Percentiles rank a stretch among this genome's conserved stretches.
phyloP scores from a whole-genome alignment of 140 eudicot genomes.

The Stevia rebaudiana region DNA sequence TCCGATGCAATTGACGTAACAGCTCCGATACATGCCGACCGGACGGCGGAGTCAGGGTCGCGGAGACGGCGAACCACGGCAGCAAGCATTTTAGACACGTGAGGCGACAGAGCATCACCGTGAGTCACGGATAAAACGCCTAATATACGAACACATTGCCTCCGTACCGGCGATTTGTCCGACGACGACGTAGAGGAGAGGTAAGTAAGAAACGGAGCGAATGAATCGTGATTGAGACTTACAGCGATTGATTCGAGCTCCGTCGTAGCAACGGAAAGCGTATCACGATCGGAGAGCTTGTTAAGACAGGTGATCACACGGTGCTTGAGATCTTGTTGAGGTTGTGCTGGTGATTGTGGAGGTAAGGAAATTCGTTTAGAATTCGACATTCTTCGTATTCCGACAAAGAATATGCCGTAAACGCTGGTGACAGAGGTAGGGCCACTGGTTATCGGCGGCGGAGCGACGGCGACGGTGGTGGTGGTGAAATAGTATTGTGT shows the following conservation, averaged over 20 bases:
- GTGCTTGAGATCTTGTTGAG: constrained; percentile 44
- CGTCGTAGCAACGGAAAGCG: constrained; percentile 56
- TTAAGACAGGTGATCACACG: constrained; percentile 56
- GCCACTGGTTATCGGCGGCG: not conserved
- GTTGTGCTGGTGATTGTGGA: constrained; percentile 29
- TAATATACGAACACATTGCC: constrained; percentile 62
- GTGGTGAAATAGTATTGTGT: constrained; percentile 3
- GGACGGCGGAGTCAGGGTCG: constrained; percentile 69
- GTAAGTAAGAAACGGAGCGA: constrained; percentile 63
- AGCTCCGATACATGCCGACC: constrained; percentile 57
- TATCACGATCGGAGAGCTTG: constrained; percentile 82
- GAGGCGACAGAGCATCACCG: constrained; percentile 56
- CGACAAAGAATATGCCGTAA: not conserved
- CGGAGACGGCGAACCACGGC: constrained; percentile 62
- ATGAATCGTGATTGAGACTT: constrained; percentile 33
- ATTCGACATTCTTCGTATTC: constrained; percentile 28
- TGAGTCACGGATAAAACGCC: constrained; percentile 50
- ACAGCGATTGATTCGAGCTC: constrained; percentile 61
- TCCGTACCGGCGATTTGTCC: constrained; percentile 67
- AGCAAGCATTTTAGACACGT: constrained; percentile 50
- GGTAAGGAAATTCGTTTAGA: constrained; percentile 33
- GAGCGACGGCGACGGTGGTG: constrained; percentile 10
- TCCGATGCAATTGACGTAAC: constrained; percentile 44
- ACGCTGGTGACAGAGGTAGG: not conserved
- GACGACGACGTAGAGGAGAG: constrained; percentile 57